Evolutionary conservation across 352 stramenopile species (phyloP).

Genomic region (Lagenidium giganteum): DNA sequence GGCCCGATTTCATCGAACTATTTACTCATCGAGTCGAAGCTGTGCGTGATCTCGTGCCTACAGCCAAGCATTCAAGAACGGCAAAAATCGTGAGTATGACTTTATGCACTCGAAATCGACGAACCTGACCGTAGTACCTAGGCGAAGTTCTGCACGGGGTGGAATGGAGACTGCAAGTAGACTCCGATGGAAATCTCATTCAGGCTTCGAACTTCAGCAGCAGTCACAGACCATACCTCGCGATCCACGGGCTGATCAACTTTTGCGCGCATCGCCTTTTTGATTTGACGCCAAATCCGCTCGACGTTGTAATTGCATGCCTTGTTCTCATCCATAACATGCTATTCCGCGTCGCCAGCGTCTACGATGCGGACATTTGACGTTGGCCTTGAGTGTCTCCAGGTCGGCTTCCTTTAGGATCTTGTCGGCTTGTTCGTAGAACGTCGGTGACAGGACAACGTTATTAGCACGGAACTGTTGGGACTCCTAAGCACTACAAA

Average conservation of each 20-base stretch:
- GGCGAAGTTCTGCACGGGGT: constrained; percentile 89
- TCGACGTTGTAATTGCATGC: constrained; percentile 59
- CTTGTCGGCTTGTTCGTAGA: too few species aligned
- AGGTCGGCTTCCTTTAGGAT: too few species aligned
- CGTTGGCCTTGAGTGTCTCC: too few species aligned
- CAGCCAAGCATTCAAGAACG: too few species aligned
- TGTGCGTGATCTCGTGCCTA: constrained; percentile 94
- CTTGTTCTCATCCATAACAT: too few species aligned
- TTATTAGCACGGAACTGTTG: too few species aligned
- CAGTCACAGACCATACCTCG: constrained; percentile 80
- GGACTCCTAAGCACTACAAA: too few species aligned
- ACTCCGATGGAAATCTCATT: constrained; percentile 93
- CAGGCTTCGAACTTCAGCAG: constrained; percentile 85
- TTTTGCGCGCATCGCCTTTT: constrained; percentile 23
- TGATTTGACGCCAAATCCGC: constrained; percentile 30
- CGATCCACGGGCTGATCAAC: constrained; percentile 41
- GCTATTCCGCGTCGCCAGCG: too few species aligned
- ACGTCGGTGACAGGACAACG: too few species aligned
- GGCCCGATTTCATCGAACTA: constrained; percentile 85
- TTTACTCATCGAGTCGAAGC: constrained; percentile 89
- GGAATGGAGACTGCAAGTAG: constrained; percentile 90
- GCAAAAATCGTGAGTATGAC: constrained; percentile 90
- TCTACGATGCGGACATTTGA: too few species aligned
- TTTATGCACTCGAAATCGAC: too few species aligned
- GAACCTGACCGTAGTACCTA: too few species aligned